Evolutionary conservation across 2,329 filamentous ascomycete species (phyloP).

Genomic region (Fusarium brevicatenulatum): DNA sequence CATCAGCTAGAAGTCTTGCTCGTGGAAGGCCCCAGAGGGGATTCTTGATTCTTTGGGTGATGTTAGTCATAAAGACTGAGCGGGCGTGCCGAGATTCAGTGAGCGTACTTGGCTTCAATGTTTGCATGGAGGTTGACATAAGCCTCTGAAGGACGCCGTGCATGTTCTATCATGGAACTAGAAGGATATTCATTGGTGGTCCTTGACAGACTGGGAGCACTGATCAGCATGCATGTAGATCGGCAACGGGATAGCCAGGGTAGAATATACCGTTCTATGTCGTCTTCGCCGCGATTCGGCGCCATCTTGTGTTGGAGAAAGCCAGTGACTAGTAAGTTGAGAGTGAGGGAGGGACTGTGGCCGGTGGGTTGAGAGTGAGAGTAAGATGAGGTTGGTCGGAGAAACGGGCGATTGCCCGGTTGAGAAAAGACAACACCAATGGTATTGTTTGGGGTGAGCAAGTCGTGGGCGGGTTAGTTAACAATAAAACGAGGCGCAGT

Average conservation of each 20-base stretch:
- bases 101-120: slow-evolving; percentile 57
- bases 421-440: not conserved
- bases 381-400: not conserved
- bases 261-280: slow-evolving; percentile 43
- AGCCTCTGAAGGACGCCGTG: slow-evolving; percentile 46
- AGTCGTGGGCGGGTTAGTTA: not conserved
- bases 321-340: slow-evolving; percentile 1
- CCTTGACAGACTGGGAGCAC: slow-evolving; percentile 33
- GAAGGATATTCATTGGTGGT: slow-evolving; percentile 43
- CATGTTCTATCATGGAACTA: slow-evolving; percentile 51
- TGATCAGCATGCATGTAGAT: slow-evolving; percentile 26
- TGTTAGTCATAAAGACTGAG: slow-evolving; percentile 23
- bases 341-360: not conserved
- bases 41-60: slow-evolving; percentile 54
- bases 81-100: not conserved
- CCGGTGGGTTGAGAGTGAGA: not conserved
- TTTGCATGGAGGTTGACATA: slow-evolving; percentile 58
- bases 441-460: not conserved
- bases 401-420: slow-evolving; percentile 10
- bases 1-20: slow-evolving; percentile 62
- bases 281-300: slow-evolving; percentile 40
- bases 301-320: slow-evolving; percentile 30
- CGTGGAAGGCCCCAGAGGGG: slow-evolving; percentile 64
- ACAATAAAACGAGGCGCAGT: not conserved
- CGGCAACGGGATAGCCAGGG: not conserved